Base-by-base conservation (phyloP, 768 basidiomycete genomes). In the Mycena vulgaris region DNA sequence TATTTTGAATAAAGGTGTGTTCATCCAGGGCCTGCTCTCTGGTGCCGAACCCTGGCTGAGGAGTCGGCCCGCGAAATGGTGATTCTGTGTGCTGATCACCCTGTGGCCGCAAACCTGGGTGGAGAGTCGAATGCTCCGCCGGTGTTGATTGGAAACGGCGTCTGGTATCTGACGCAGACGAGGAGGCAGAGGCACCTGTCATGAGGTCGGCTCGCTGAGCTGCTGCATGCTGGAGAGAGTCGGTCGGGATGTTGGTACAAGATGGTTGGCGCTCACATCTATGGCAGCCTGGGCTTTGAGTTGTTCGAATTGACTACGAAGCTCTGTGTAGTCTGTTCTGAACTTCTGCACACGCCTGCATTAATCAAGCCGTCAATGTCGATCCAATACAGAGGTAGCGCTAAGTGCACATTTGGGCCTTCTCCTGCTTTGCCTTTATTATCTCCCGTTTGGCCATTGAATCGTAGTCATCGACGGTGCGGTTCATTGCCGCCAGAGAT, bases 401-500 rank as follows among this genome's bases (percentile, higher is more conserved):
- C 28, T 52, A 66, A 53, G 45, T 47, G 75, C 75, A 96, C 95
- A 93, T 92, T 78, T 93, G 88, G 0, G 97, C 98, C 83, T 99
- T 99, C 83, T 98, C 97, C 80, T 96, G 92, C 83, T 98, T 99
- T 51, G 94, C 91, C 75, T 94, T 95, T 60, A 99, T 96, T 77
- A 98, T 95, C 81, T 99, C 98, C 70, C 97, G 88, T 83, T 93
- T 95, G 0, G 95, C 95, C 94, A 99, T 96, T 11, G 94, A 93
- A 75, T 98, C 97, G 77, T 97, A 99, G 78, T 99, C 98, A 69
- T 98, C 97, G 71, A 99, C 92, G 62, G 98, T 96, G 66, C 98
- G 84, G 57, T 94, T 92, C 88, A 99, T 92, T 2, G 96, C 96
- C 30, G 95, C 90, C n/a, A 99, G 85, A 11, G 95, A 96, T n/a